A percentile compares a stretch with the other conserved stretches of the same genome.
Evolutionary conservation across 129 eudicot genomes (phyloP).

Genomic region (Flaveria ramosissima): DNA sequence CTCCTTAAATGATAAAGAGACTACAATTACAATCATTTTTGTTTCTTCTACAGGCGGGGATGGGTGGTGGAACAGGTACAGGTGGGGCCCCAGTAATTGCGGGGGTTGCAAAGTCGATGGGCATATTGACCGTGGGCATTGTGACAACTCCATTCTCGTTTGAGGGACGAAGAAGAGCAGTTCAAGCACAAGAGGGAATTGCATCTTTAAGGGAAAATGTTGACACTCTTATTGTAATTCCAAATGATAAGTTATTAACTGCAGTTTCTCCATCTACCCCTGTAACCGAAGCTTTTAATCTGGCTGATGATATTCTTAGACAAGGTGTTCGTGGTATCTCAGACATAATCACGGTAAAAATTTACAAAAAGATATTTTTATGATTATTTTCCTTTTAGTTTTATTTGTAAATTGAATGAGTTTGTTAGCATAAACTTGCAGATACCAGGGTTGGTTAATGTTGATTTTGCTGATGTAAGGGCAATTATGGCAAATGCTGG

Average conservation of each 20-base stretch:
- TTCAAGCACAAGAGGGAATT: constrained; percentile 99
- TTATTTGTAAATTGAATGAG: neutral
- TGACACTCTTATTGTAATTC: constrained; percentile 92
- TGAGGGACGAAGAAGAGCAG: constrained; percentile 84
- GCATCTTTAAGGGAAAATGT: constrained; percentile 93
- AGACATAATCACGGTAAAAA: constrained; percentile 90
- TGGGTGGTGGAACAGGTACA: constrained; percentile 99
- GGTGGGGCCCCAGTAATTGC: constrained; percentile 97
- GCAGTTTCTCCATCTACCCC: constrained; percentile 94
- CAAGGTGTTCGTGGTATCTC: constrained; percentile 99
- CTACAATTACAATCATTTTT: neutral
- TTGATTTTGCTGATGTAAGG: constrained; percentile 98
- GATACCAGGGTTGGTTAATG: constrained; percentile 92
- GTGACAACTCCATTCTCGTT: constrained; percentile 89
- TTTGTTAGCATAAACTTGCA: constrained; percentile 34
- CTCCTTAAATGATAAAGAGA: neutral
- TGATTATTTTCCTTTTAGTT: neutral
- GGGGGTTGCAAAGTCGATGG: constrained; percentile 90
- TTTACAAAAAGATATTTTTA: too few relatives aligned
- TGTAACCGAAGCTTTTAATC: constrained; percentile 94
- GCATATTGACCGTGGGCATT: constrained; percentile 88
- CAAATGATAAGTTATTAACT: constrained; percentile 88
- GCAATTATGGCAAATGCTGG: constrained; percentile 98
- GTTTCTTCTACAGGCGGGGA: constrained; percentile 73
- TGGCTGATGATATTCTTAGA: constrained; percentile 93